Base-by-base conservation (phyloP, 139 green algal species). In the Zygnema circumcarinatum region DNA sequence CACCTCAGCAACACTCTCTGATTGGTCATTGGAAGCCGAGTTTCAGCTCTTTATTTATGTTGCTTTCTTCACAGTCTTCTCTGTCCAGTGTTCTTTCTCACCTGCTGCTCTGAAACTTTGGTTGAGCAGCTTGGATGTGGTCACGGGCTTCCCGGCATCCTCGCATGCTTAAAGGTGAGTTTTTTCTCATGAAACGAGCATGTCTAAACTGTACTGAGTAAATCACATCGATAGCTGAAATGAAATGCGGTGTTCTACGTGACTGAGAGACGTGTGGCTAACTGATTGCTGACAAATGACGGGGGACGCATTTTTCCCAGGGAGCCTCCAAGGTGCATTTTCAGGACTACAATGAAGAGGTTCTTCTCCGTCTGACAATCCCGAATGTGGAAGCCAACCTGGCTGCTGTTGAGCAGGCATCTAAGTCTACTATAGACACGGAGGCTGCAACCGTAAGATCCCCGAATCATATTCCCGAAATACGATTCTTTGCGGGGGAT, bases 291-390 rank as follows among this genome's bases (percentile, higher is more conserved):
- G n/a, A n/a, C n/a, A n/a, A n/a, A n/a, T n/a, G n/a, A n/a, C n/a
- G n/a, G n/a, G n/a, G n/a, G n/a, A n/a, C n/a, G n/a, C n/a, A n/a
- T n/a, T n/a, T n/a, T n/a, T n/a, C 54, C 76, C 85, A 90, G 85
- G 85, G 85, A 40, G 85, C 85, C 33, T 36, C 56, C 7, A 0
- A 1, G 2, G 85, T 88, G 62, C 85, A 90, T 39, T 90, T 90
- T 32, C 85, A 90, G 85, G 85, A 90, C 85, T 90, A 87, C 85
- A 90, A 90, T 32, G 79, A 67, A 32, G 85, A 88, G 56, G 85
- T 90, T 69, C 85, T 90, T 42, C 29, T 80, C 38, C 42, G 54
- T 35, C 85, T 90, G n/a, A 90, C 85, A 42, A 90, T 90, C 38
- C 85, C 85, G 25, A 90, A 90, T 67, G 38, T 90, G 0, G 16